These are phyloP conservation scores for Arthrocladium fulminans DNA, from an alignment of 2,329 filamentous ascomycete genomes.

Conservation along the genomic window DNA sequence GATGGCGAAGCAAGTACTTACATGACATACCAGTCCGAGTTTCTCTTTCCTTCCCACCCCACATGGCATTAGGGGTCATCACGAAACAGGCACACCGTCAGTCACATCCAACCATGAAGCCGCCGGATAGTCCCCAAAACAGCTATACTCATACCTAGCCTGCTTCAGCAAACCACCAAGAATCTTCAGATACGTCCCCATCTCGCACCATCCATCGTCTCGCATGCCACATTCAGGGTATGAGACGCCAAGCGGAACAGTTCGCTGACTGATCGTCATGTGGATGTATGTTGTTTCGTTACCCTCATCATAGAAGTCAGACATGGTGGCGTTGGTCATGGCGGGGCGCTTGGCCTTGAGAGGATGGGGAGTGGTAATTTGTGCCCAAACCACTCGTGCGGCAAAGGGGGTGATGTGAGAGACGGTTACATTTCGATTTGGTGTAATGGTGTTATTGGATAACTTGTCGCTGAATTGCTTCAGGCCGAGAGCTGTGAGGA, in stretches of 20 bases:
- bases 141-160: conserved; percentile 57
- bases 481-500: conserved; percentile 60
- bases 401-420: conserved; percentile 63
- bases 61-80: no score
- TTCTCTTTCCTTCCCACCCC: conserved; percentile 8
- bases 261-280: conserved; percentile 66
- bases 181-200: conserved; percentile 56
- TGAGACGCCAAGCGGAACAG: conserved; percentile 58
- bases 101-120: conserved; percentile 22
- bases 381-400: conserved; percentile 63
- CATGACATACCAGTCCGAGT: no score
- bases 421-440: conserved; percentile 55
- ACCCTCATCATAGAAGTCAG: conserved; percentile 42
- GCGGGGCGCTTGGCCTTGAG: conserved; percentile 46
- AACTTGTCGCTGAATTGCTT: conserved; percentile 55
- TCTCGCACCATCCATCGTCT: conserved; percentile 69
- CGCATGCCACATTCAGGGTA: conserved; percentile 57
- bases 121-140: conserved; percentile 43
- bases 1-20: no score
- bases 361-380: conserved; percentile 60
- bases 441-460: conserved; percentile 47
- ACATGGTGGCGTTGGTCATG: conserved; percentile 17
- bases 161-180: conserved; percentile 50
- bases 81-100: conserved; percentile 23
- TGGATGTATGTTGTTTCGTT: conserved; percentile 60